phyloP scores from a whole-genome alignment of 495 filamentous ascomycete genomes.

The Penicillium parvum region DNA sequence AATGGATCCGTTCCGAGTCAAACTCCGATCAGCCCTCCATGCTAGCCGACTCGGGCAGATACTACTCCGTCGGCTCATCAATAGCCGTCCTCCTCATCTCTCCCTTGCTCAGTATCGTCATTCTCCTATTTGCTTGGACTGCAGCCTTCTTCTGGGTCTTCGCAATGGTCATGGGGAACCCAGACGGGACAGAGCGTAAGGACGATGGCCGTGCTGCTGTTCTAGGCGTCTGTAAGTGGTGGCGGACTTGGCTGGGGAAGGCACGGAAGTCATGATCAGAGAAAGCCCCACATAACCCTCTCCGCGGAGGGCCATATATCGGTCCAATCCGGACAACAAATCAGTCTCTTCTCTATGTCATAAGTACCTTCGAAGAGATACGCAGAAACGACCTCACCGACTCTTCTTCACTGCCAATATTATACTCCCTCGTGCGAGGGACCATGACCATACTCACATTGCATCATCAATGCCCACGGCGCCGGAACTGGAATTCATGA shows the following conservation, averaged over 20 bases:
- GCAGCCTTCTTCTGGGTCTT: conserved; percentile 63
- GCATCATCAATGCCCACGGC: no score
- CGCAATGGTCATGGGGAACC: conserved; percentile 57
- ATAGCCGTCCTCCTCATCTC: conserved; percentile 50
- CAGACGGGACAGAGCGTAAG: conserved; percentile 56
- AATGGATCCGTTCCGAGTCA: conserved; percentile 29
- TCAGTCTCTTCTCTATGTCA: no score
- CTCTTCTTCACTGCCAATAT: neutral
- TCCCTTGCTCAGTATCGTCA: conserved; percentile 49
- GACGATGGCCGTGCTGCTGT: conserved; percentile 60
- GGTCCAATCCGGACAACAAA: neutral
- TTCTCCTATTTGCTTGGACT: conserved; percentile 55
- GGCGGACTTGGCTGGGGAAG: conserved; percentile 54
- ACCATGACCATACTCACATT: no score
- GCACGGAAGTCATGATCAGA: conserved; percentile 26
- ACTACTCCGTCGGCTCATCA: conserved; percentile 38
- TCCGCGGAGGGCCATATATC: conserved; percentile 1
- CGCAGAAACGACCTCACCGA: no score
- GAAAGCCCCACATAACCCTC: conserved; percentile 5
- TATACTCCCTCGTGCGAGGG: neutral
- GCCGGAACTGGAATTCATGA: no score
- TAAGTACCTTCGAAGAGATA: no score
- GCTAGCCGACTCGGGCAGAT: conserved; percentile 13
- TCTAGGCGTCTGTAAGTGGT: conserved; percentile 56
- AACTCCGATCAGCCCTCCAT: conserved; percentile 19